Base-by-base conservation (phyloP, 495 filamentous ascomycete species). In the Penicillium longicatenatum region DNA sequence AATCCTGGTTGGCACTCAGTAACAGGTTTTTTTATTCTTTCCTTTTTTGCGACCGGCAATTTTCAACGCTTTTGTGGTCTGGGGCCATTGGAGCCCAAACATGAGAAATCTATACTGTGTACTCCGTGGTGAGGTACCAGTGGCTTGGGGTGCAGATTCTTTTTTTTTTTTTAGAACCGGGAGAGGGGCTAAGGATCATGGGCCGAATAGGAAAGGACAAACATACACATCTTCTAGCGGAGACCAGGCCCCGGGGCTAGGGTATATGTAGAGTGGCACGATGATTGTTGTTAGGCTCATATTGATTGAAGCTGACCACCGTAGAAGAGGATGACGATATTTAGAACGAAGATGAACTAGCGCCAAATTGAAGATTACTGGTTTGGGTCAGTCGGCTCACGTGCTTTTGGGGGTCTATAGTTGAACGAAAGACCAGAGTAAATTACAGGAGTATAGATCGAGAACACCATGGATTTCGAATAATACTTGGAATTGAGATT, bases 241-340 rank as follows among this genome's bases (percentile, higher is more conserved):
- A 58, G 70, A 59, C 82, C 82, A 84, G 26, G 81, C 73, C 22
- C 66, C 69, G n/a, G 75, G 68, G 19, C 66, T 60, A 45, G 82
- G 82, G 64, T 84, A 84, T 46, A 83, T 74, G 70, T 84, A 84
- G 39, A 84, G 77, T 50, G 82, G 82, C 21, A 84, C 70, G 50
- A 84, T 70, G 37, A 83, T 70, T 50, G 67, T 78, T n/a, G n/a
- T n/a, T n/a, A n/a, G n/a, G 2, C 73, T 71, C 75, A 77, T 76
- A 58, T 52, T 70, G 69, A 63, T 69, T 50, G 26, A 5, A 26
- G 26, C 26, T 26, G 26, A 26, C 26, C 4, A 4, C 26, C 26
- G 3, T 7, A 4, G 37, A 39, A 48, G 16, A 69, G 65, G 52
- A 75, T 65, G 33, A 76, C 70, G 14, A 70, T 68, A 17, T 39